A percentile compares a stretch with the other conserved stretches of the same genome.
Evolutionary conservation across 768 basidiomycete species (phyloP).

Genomic region (Boletus tomentosulus): DNA sequence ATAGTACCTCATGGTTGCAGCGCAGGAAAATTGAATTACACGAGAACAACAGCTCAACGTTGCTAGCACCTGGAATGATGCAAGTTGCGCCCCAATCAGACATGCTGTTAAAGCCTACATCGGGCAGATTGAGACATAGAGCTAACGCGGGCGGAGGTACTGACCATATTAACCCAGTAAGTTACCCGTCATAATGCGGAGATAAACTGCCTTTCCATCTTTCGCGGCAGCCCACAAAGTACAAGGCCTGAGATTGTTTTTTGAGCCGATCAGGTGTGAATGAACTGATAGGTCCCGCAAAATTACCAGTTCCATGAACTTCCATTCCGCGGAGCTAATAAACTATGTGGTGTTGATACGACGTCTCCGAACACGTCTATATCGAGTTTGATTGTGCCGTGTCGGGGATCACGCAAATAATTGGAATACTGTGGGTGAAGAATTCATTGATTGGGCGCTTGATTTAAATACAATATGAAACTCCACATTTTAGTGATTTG

Average conservation of each 20-base stretch:
- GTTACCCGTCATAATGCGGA: constrained; percentile 13
- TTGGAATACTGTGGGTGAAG: neutral
- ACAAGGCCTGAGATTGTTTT: neutral
- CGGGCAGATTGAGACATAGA: neutral
- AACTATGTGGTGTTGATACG: constrained; percentile 1
- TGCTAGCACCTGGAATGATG: neutral
- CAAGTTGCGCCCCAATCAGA: neutral
- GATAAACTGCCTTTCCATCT: constrained; percentile 11
- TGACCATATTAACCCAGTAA: constrained; percentile 7
- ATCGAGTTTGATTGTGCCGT: constrained; percentile 9
- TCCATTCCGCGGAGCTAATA: constrained; percentile 20
- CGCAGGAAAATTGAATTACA: neutral
- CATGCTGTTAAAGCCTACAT: neutral
- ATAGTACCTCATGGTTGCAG: neutral
- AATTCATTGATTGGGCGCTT: neutral
- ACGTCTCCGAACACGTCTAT: constrained; percentile 2
- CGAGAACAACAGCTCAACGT: neutral
- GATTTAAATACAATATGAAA: neutral
- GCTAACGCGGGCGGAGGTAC: constrained; percentile 2
- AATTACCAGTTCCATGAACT: constrained; percentile 10
- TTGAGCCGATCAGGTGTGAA: constrained; percentile 8
- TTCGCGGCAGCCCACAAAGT: constrained; percentile 15
- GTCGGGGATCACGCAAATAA: constrained; percentile 2
- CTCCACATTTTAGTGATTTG: neutral
- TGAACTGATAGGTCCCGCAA: constrained; percentile 16